phyloP scores from a whole-genome alignment of 257 asterid species.

The Ocimum tenuiflorum region DNA sequence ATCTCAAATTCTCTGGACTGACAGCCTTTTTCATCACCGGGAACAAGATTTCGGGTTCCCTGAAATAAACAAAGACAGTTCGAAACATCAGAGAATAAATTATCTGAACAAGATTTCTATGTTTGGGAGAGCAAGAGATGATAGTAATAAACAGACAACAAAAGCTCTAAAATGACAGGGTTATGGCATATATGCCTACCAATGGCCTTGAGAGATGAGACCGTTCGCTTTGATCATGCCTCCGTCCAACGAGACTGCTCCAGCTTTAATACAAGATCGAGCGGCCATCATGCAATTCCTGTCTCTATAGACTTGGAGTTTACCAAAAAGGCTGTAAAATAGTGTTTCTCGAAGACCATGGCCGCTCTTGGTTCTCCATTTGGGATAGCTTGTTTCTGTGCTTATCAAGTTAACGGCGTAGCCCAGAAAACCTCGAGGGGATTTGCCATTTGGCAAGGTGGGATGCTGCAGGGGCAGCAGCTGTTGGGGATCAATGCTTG shows the following conservation, averaged over 20 bases:
- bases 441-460: slow-evolving; percentile 31
- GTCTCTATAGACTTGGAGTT: slow-evolving; percentile 55
- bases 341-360: slow-evolving; percentile 49
- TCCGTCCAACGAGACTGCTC: slow-evolving; percentile 67
- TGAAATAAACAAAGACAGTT: neutral
- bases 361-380: slow-evolving; percentile 34
- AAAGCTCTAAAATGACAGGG: neutral
- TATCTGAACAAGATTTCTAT: no score
- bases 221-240: slow-evolving; percentile 49
- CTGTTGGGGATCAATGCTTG: slow-evolving; percentile 24
- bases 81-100: no score
- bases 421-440: slow-evolving; percentile 48
- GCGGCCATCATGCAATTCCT: slow-evolving; percentile 43
- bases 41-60: slow-evolving; percentile 43
- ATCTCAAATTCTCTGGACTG: neutral
- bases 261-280: slow-evolving; percentile 32
- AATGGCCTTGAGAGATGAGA: slow-evolving; percentile 27
- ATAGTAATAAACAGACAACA: neutral
- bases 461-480: slow-evolving; percentile 37
- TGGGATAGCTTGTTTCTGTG: slow-evolving; percentile 18
- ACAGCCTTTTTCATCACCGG: slow-evolving; percentile 28
- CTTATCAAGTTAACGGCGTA: slow-evolving; percentile 48
- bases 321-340: slow-evolving; percentile 50
- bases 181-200: slow-evolving; percentile 27
- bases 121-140: no score